Evolutionary conservation across 2,329 filamentous ascomycete species (phyloP), one percentile per base, ranked within the genome.

Genomic region (Cadophora malorum): DNA sequence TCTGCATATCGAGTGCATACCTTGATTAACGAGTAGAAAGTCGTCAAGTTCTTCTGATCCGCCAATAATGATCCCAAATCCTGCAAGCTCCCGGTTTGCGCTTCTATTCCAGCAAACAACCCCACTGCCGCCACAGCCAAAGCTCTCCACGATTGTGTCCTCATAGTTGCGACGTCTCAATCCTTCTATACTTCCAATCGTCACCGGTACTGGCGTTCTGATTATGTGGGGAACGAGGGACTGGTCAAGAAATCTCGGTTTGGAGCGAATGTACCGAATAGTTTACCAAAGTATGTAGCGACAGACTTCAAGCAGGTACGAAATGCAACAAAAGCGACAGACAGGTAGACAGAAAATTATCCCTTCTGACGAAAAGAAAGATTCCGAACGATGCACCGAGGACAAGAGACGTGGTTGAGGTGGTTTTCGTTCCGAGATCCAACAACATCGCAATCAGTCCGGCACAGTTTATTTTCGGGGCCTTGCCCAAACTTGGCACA

Each of bases 1-100:
- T 50, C 33, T 23, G 31, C 21, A 3, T 10, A 16, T 41, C 35
- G 21, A 33, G 10, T n/a, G 67, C 73, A 35, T 73, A 82, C 82
- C 77, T 82, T 78, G 69, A 84, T 79, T 61, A 84, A 74, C 21
- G 77, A 75, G 69, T 81, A 81, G 70, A 81, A 84, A 1, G 79
- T 83, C 9, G 79, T 80, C 47, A 84, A 76, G 61, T 83, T 81
- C 65, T 77, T 76, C 60, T 82, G 77, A 4, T 73, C 75, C 6
- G 77, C 73, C 14, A 84, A 72, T 25, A 83, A 76, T 8, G 75
- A 76, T 1, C 80, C 81, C 56, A 85, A 70, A 68, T 83, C 80
- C 33, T 58, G 25, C 47, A 73, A 56, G 16, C 69, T 67, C n/a
- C 63, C 66, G 21, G 70, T 72, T 60, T 74, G 72, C 35, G 74